Evolutionary conservation across 257 asterid species (phyloP), one percentile per base, ranked within the genome.

Genomic region (Scutellaria baicalensis): DNA sequence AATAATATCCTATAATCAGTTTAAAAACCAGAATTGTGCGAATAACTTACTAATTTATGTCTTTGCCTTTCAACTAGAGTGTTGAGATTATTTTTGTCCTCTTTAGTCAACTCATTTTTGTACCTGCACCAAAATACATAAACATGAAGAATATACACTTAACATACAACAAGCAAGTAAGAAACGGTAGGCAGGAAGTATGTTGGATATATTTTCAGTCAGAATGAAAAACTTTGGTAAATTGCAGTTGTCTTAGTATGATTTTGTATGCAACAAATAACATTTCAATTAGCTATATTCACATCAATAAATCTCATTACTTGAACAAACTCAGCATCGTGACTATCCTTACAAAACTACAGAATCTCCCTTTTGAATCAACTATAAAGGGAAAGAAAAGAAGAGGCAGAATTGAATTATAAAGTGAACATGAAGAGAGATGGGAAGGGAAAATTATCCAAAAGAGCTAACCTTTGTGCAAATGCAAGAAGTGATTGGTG

Each of bases 401-500:
- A 42, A 55, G 64, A 56, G 23, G 9, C 5, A 36, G 39, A 43
- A 5, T 17, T 13, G 20, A 55, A 42, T 51, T 48, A 52, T 17
- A 52, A 39, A 45, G 51, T 45, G 31, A 69, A 48, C 33, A 14
- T 38, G 50, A 20, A 27, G 33, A 18, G n/a, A 58, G 44, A 58
- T 35, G 44, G 21, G 44, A 21, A 73, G 59, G 52, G 54, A 50
- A 50, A 59, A 14, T 63, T 10, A 14, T 64, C 59, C 36, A 62
- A 14, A 40, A 66, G 64, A 57, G 70, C 87, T 31, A 64, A 87
- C 97, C 96, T 91, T 78, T 91, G 97, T 23, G 83, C 96, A 81
- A 94, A 89, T 73, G 95, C 96, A 69, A 94, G 97, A 69, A 94
- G 96, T 45, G 97, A 94, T 74, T 86, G 96, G 73, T 94, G 99